Conservation (phyloP, 2,329 filamentous ascomycete species). For the Neonectria sp. region DNA sequence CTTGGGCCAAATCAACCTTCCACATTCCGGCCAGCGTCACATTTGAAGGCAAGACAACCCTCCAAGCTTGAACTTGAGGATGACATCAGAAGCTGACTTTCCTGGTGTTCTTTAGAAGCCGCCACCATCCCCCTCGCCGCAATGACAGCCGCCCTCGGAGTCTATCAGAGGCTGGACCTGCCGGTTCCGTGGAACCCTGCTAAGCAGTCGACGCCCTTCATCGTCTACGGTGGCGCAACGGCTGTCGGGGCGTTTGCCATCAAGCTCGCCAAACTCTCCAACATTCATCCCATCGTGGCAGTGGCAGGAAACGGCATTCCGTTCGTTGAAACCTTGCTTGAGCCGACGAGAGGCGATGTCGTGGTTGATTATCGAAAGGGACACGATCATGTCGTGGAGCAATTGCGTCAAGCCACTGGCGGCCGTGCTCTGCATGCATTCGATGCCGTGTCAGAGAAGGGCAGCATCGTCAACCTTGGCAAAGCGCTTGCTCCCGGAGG, state of each 20-base stretch:
- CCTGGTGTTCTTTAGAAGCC: too few species aligned
- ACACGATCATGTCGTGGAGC: background rate
- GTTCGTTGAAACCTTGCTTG: constrained; percentile 1
- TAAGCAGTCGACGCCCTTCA: background rate
- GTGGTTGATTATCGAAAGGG: constrained; percentile 21
- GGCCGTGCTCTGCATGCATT: too few species aligned
- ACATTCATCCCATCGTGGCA: constrained; percentile 14
- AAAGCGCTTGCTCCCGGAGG: too few species aligned
- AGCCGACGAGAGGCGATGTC: background rate
- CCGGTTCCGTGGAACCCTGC: background rate
- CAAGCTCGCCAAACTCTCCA: constrained; percentile 7
- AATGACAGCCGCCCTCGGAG: constrained; percentile 1
- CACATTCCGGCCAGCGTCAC: background rate
- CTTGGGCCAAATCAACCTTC: background rate
- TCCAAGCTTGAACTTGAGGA: too few species aligned
- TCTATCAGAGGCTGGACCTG: background rate
- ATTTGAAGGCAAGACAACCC: too few species aligned
- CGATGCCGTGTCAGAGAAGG: too few species aligned
- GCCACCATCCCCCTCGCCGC: constrained; percentile 7
- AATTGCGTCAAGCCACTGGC: too few species aligned
- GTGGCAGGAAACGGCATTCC: background rate
- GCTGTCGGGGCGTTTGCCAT: background rate
- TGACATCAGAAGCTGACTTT: too few species aligned
- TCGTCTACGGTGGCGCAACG: background rate
- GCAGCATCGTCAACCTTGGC: too few species aligned